phyloP scores from a whole-genome alignment of 179 eudicot genomes.

The Nepenthes alata region DNA sequence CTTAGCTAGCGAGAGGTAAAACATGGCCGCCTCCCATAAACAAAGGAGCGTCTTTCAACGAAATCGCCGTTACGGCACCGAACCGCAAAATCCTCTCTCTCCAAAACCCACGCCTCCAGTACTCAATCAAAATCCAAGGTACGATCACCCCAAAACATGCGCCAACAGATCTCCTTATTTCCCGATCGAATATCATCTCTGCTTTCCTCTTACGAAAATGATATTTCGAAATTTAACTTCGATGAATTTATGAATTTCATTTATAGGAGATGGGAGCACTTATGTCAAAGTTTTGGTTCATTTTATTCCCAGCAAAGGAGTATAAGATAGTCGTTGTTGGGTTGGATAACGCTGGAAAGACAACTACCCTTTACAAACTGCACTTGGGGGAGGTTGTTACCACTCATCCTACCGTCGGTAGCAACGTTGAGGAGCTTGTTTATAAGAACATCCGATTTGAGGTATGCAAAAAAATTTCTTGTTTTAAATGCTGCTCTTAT shows the following conservation, averaged over 20 bases:
- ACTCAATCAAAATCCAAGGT: too few species aligned
- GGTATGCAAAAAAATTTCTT: slow-evolving; percentile 18
- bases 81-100: too few species aligned
- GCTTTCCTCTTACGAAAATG: not conserved
- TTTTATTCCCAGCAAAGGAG: slow-evolving; percentile 95
- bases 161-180: not conserved
- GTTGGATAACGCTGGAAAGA: slow-evolving; percentile 95
- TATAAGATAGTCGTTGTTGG: slow-evolving; percentile 95
- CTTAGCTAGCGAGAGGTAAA: too few species aligned
- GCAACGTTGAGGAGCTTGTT: slow-evolving; percentile 96
- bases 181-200: not conserved
- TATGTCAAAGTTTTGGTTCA: slow-evolving; percentile 89
- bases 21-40: too few species aligned
- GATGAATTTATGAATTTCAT: not conserved
- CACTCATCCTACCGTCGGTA: slow-evolving; percentile 95
- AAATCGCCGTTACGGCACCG: too few species aligned
- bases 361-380: slow-evolving; percentile 92
- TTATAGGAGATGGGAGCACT: slow-evolving; percentile 64
- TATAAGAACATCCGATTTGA: slow-evolving; percentile 94
- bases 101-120: too few species aligned
- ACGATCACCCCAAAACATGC: too few species aligned
- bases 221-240: not conserved
- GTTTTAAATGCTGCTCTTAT: not conserved
- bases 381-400: slow-evolving; percentile 96
- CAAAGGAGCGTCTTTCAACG: too few species aligned